Base-by-base conservation (phyloP, 768 basidiomycete genomes). In the Boletus subcaerulescens region DNA sequence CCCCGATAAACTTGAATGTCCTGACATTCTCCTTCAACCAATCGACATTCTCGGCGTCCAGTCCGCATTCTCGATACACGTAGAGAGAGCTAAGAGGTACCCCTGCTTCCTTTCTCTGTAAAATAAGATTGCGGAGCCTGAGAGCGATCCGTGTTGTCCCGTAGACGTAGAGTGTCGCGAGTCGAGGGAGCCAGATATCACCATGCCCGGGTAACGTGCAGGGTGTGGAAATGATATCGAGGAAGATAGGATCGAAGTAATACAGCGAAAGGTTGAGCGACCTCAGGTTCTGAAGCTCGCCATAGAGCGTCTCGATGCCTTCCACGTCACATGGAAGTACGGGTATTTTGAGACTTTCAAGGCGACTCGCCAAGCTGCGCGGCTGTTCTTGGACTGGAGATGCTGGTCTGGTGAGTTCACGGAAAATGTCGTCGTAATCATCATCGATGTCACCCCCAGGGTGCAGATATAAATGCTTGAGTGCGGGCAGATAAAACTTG, bases 281-380 rank as follows among this genome's bases (percentile, higher is more conserved):
- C 55, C 72, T 68, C 22, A 90, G 67, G 46, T 77, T 77, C 3
- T 60, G 66, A 22, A 88, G 73, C 58, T 83, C 77, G 18, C 60
- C 68, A 50, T 81, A 76, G 62, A 87, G 26, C 13, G 5, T n/a
- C 7, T n/a, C 7, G 17, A 74, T 56, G 26, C 68, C 67, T 0
- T 60, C 50, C n/a, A 53, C 32, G 48, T 70, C 66, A 61, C 80
- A 82, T 1, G 77, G 77, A 39, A 87, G 69, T 15, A 76, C 77
- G 1, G 73, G 64, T 40, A 90, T 66, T 63, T 83, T 82, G 48
- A 89, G 72, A 53, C 73, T 68, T 48, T 80, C 73, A 45, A 90
- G 65, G 15, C 74, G 73, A 15, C 69, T 69, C 40, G 87, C 74
- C 52, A 70, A 42, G 41, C 62, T 70, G 17, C 29, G 57, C 52